Conservation (phyloP, 208 protist species). For the Entamoeba dispar region DNA sequence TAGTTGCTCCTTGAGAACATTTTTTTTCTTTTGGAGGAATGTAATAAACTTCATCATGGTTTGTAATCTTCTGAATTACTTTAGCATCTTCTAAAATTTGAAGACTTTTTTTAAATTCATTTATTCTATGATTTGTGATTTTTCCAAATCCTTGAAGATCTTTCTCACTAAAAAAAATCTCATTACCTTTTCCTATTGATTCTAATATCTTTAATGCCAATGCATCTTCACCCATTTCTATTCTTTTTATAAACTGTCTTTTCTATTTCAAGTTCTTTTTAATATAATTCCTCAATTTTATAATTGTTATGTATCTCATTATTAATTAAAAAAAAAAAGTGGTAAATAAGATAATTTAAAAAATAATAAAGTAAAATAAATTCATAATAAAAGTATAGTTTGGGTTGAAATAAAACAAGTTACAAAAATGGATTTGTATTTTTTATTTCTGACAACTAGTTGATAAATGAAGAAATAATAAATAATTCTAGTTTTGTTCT, state of each 20-base stretch:
- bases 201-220: neutral
- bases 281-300: no score
- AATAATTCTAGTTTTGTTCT: no score
- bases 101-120: neutral
- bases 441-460: no score
- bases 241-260: neutral
- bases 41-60: neutral
- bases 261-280: no score
- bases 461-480: no score
- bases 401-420: no score
- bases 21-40: neutral
- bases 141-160: neutral
- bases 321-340: no score
- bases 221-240: neutral
- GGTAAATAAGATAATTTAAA: no score
- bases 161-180: neutral
- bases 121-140: neutral
- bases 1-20: neutral
- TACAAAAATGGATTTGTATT: no score
- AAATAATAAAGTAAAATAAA: no score
- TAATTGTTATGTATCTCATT: no score
- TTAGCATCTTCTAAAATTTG: neutral
- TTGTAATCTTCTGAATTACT: neutral
- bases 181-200: neutral
- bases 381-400: no score